A percentile compares a stretch with the other conserved stretches of the same genome.
Conservation (phyloP, 805 yeast species). For the Maudiozyma turicensis region DNA sequence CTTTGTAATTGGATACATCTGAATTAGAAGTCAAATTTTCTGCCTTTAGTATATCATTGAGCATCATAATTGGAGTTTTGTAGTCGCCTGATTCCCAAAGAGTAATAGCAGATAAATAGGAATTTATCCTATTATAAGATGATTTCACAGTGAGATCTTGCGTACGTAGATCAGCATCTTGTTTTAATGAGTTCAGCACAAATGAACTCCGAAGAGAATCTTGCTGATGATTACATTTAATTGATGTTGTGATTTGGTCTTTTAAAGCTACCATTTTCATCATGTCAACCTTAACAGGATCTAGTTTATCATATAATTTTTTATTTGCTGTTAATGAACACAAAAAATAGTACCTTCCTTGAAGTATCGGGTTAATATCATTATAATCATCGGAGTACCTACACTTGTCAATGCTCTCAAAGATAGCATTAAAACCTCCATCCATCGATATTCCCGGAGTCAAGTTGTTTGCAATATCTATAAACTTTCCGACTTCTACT, state of each 20-base stretch:
- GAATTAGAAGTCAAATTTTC: neutral
- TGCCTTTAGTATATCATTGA: conserved; percentile 21
- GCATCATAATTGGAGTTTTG: conserved; percentile 44
- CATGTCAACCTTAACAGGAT: neutral
- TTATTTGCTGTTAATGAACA: neutral
- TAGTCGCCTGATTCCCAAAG: conserved; percentile 58
- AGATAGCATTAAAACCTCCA: neutral
- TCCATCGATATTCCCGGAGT: neutral
- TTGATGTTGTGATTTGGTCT: conserved; percentile 6
- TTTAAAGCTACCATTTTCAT: conserved; percentile 3
- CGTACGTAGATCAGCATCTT: no score
- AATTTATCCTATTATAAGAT: neutral
- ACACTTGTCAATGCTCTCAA: conserved; percentile 1
- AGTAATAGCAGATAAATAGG: conserved; percentile 38
- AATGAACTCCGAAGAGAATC: conserved; percentile 16
- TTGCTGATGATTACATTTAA: conserved; percentile 12
- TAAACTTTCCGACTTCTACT: conserved; percentile 9
- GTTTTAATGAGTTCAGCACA: neutral
- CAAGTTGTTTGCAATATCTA: conserved; percentile 2
- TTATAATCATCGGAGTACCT: conserved; percentile 4
- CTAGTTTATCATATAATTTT: neutral
- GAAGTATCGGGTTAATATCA: conserved; percentile 8
- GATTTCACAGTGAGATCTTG: neutral
- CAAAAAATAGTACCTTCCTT: conserved; percentile 12
- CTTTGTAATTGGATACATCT: conserved; percentile 3